Evolutionary conservation across 78 protist genomes (phyloP), one percentile per base, ranked within the genome.

Genomic region (Dictyostelium firmibasis): DNA sequence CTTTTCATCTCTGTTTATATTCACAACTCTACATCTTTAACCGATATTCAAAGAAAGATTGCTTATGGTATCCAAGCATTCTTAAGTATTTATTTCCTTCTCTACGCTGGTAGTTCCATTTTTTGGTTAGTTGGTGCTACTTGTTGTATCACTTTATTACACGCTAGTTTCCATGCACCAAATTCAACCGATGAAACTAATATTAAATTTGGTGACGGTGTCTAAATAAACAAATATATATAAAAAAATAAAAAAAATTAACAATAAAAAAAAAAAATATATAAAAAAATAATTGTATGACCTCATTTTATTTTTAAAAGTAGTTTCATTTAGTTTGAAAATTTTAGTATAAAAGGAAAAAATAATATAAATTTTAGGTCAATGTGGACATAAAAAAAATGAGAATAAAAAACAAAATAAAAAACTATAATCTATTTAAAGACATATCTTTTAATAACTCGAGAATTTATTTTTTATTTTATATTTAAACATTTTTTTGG

Each of bases 111-210:
- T 47, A 67, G 81, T 8, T n/a, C 60, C 5, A 69, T 89, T 3
- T 35, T 89, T 89, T 89, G 94, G 94, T 64, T 89, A 60, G 70
- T 89, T 44, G 94, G 94, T 43, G 94, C 94, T 18, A 31, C 93
- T 16, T 20, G 62, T n/a, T 47, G 85, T 76, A 85, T 89, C 74
- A 57, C 69, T n/a, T 47, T 89, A 35, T 69, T 89, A 27, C 94
- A 89, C 50, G 94, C 94, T 0, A 36, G 86, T 14, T 81, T 89
- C 29, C 94, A 89, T 23, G 81, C 82, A 14, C 94, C 94, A 89
- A 60, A 33, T 41, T 76, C 92, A 86, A 76, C 92, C 3, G 92
- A 86, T 75, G 84, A 72, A 20, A 13, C 84, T 4, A 75, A 29
- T 20, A n/a, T 86, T 36, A 29, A 38, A 50, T 86, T 86, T 75